These are phyloP conservation scores for Coccomyxa sp. DNA, from an alignment of 139 green algal genomes.

Conservation along the genomic window DNA sequence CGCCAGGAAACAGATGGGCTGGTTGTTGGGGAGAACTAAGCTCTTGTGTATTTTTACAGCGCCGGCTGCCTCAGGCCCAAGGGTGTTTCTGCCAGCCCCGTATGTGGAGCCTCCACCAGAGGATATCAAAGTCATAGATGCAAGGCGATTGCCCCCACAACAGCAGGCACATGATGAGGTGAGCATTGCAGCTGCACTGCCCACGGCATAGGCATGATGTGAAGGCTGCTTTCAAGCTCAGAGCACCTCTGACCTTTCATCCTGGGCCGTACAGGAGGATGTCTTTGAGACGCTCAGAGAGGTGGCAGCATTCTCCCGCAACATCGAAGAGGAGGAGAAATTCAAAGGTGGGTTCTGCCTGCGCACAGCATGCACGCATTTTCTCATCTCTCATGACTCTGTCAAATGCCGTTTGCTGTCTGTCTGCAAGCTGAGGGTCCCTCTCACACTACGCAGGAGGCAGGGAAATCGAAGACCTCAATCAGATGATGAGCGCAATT, in stretches of 20 bases:
- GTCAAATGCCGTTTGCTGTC: too few species aligned
- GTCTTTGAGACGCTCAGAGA: slow-evolving; percentile 32
- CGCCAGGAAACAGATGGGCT: too few species aligned
- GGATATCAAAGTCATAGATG: slow-evolving; percentile 39
- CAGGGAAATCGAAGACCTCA: slow-evolving; percentile 35
- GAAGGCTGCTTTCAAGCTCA: background rate
- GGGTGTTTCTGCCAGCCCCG: slow-evolving; percentile 33
- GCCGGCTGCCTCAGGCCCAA: slow-evolving; percentile 18
- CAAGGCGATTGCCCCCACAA: slow-evolving; percentile 30
- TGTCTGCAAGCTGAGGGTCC: too few species aligned
- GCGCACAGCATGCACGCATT: too few species aligned
- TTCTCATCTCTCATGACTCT: too few species aligned
- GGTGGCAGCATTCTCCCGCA: slow-evolving; percentile 47
- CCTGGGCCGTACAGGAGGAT: slow-evolving; percentile 15
- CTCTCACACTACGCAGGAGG: slow-evolving; percentile 7
- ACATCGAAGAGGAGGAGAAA: background rate
- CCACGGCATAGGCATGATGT: background rate
- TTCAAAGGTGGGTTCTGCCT: too few species aligned
- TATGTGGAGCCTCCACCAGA: slow-evolving; percentile 23
- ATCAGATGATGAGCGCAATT: slow-evolving; percentile 28
- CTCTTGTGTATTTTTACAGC: background rate
- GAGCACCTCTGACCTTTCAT: background rate
- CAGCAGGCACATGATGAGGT: slow-evolving; percentile 26
- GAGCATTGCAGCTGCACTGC: too few species aligned
- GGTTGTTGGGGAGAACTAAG: background rate